Evolutionary conservation across 768 basidiomycete species (phyloP), one percentile per base, ranked within the genome.

Genomic region (Termitomyces sp.): DNA sequence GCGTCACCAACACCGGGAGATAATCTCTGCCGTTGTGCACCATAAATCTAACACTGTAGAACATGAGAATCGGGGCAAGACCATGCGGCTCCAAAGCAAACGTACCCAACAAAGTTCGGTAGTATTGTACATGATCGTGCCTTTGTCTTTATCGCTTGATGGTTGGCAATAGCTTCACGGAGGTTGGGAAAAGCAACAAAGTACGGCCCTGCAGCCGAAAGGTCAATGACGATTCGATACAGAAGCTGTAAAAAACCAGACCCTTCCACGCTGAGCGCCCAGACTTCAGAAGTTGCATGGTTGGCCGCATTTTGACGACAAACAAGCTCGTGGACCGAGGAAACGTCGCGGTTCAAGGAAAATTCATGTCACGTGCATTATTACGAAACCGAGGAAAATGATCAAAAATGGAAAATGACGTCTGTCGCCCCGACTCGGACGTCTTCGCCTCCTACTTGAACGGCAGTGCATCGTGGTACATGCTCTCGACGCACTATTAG

Each of bases 1-100:
- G 93, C 4, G 92, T 94, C 65, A 99, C 82, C 48, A 81, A 75
- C 45, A 99, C 89, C 0, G 95, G 95, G 5, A 88, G 60, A 72
- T 94, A 96, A 68, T 92, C 86, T 75, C 88, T 93, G 40, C 96
- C 96, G 66, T 98, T 98, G 75, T 99, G 95, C 2, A 99, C 93
- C 73, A 91, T 77, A 73, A 99, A 98, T 43, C 87, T 85, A 40
- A 96, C 78, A 3, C 94, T 96, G 70, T 3, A 12, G 5, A 40
- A 11, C 50, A 51, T 42, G 42, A 52, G 8, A 11, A 20, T 45
- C 4, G 14, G 17, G 6, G 15, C 29, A 37, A 52, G 6, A 10
- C 50, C 17, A 32, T 31, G 11, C 48, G 29, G 45, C 11, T 0
- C 37, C 11, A 36, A 20, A 8, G 43, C 17, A 8, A 56, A 73